A percentile compares a stretch with the other conserved stretches of the same genome.
These are phyloP conservation scores for Passalora sequoiae DNA, from an alignment of 2,329 filamentous ascomycete species.

Conservation along the genomic window DNA sequence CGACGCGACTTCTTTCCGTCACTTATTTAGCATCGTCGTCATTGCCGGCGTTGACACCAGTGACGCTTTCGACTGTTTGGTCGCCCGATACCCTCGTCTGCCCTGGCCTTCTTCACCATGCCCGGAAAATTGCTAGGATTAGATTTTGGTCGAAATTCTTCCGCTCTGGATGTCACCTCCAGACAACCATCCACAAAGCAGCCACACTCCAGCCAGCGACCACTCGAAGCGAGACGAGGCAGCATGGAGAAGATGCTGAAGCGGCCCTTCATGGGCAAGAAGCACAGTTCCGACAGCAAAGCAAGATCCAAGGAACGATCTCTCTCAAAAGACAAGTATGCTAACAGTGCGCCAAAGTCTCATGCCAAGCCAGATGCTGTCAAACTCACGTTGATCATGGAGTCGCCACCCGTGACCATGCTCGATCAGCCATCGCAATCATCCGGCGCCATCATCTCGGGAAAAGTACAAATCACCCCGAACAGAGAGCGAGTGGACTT, in stretches of 20 bases:
- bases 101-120: constrained; percentile 22
- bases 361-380: constrained; percentile 37
- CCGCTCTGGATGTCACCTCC: constrained; percentile 14
- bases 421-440: constrained; percentile 70
- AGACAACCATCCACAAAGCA: constrained; percentile 13
- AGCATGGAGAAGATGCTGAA: constrained; percentile 36
- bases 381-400: constrained; percentile 60
- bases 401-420: constrained; percentile 82
- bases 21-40: constrained; percentile 2
- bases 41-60: constrained; percentile 4
- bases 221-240: constrained; percentile 2
- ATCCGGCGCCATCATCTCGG: constrained; percentile 78
- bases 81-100: not conserved
- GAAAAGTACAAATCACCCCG: constrained; percentile 70
- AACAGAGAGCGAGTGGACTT: constrained; percentile 60
- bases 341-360: constrained; percentile 16
- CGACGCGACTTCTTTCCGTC: not conserved
- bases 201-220: constrained; percentile 4
- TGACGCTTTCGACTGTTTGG: not conserved
- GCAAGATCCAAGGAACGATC: constrained; percentile 27
- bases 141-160: constrained; percentile 23
- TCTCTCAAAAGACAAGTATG: constrained; percentile 27
- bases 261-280: constrained; percentile 25
- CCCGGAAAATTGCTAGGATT: constrained; percentile 32
- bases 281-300: constrained; percentile 16